Conservation (phyloP, 1,284 basidiomycete species). For the Puccinia triticina region DNA sequence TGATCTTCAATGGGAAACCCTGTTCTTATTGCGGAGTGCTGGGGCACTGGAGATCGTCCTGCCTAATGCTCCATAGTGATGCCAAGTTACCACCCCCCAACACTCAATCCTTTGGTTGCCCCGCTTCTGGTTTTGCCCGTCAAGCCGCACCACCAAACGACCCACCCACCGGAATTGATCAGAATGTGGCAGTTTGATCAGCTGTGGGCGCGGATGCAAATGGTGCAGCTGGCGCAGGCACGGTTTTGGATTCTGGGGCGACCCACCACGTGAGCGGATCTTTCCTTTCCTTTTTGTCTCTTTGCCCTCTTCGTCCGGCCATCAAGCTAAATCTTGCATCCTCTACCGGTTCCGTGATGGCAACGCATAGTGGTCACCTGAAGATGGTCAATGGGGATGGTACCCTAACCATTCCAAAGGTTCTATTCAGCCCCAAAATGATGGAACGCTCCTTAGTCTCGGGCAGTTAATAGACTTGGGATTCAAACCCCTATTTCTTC, state of each 20-base stretch:
- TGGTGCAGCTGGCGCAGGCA: too few species aligned
- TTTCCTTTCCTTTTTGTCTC: not conserved
- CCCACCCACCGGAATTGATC: not conserved
- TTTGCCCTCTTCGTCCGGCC: not conserved
- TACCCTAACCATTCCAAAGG: not conserved
- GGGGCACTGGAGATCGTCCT: not conserved
- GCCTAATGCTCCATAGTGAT: not conserved
- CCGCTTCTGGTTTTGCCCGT: slow-evolving; percentile 21
- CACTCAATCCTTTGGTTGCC: not conserved
- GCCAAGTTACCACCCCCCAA: not conserved
- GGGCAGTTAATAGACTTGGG: slow-evolving; percentile 2
- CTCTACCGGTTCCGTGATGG: not conserved
- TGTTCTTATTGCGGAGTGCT: not conserved
- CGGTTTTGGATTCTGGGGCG: too few species aligned
- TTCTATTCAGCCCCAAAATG: not conserved
- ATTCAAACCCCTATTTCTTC: not conserved
- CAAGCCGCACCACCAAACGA: not conserved
- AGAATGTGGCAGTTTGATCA: not conserved
- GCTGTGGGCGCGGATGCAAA: too few species aligned
- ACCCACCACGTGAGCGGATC: too few species aligned
- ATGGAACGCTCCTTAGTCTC: not conserved
- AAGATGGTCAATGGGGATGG: not conserved
- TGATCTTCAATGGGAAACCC: not conserved
- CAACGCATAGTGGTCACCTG: slow-evolving; percentile 13
- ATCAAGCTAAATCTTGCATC: slow-evolving; percentile 14